phyloP scores from a whole-genome alignment of 192 early-diverging fungal genomes.

The Coemansia sp. region DNA sequence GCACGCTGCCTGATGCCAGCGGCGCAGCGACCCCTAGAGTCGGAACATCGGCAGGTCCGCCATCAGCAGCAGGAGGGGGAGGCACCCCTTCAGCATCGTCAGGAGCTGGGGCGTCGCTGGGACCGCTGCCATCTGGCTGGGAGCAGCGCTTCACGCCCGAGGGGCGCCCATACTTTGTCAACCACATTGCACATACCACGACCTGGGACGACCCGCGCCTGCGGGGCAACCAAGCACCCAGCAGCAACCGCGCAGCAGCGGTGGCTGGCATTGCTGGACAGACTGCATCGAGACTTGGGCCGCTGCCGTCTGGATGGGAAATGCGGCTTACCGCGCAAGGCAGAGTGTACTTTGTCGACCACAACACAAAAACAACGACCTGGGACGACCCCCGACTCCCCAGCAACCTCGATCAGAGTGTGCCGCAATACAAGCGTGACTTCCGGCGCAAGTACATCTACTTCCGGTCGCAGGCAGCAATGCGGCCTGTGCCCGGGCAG shows the following conservation, averaged over 20 bases:
- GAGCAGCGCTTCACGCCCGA: slow-evolving; percentile 79
- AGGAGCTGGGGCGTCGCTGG: slow-evolving; percentile 48
- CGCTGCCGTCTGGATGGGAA: slow-evolving; percentile 97
- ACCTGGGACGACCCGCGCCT: slow-evolving; percentile 90
- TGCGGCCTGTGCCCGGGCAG: slow-evolving; percentile 87
- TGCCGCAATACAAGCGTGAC: slow-evolving; percentile 99
- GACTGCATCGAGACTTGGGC: slow-evolving; percentile 69
- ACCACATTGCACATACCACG: slow-evolving; percentile 87
- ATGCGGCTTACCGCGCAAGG: slow-evolving; percentile 96
- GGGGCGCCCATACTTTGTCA: slow-evolving; percentile 87
- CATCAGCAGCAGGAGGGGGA: slow-evolving; percentile 19
- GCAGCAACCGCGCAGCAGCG: slow-evolving; percentile 40
- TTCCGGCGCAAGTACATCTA: slow-evolving; percentile 97
- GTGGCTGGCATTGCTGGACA: slow-evolving; percentile 50
- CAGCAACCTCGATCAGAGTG: slow-evolving; percentile 82
- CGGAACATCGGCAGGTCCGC: slow-evolving; percentile 6
- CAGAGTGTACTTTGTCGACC: slow-evolving; percentile 97
- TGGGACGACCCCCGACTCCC: slow-evolving; percentile 95
- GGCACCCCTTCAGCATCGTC: slow-evolving; percentile 9
- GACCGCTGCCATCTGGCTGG: slow-evolving; percentile 84
- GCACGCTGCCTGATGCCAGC: slow-evolving; percentile 73
- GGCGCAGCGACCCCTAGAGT: slow-evolving; percentile 6
- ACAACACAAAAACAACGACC: slow-evolving; percentile 96
- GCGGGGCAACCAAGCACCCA: slow-evolving; percentile 39
- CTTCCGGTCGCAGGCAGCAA: slow-evolving; percentile 89